A percentile compares a stretch with the other conserved stretches of the same genome.
These are phyloP conservation scores for Fusarium buharicum DNA, from an alignment of 2,329 filamentous ascomycete species.

Conservation along the genomic window DNA sequence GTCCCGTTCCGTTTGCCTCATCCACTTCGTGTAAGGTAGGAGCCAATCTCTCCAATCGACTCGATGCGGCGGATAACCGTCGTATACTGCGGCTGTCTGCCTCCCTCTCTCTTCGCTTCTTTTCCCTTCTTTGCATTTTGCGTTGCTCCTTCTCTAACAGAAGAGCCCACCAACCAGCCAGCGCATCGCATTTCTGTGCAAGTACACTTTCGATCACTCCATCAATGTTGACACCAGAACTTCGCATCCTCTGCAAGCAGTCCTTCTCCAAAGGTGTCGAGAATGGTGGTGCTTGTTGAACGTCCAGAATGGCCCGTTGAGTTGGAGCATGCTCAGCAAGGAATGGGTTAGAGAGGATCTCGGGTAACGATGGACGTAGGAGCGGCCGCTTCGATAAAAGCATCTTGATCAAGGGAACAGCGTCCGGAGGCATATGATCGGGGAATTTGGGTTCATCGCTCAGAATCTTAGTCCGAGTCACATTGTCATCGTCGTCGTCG, in stretches of 20 bases:
- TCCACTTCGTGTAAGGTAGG: constrained; percentile 81
- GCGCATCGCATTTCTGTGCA: constrained; percentile 85
- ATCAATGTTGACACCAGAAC: constrained; percentile 93
- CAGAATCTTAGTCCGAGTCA: constrained; percentile 86
- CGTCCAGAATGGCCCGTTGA: constrained; percentile 88
- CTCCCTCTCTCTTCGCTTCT: constrained; percentile 86
- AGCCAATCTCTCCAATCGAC: constrained; percentile 82
- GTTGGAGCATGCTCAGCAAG: constrained; percentile 85
- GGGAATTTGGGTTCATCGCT: constrained; percentile 87
- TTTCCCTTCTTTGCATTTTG: constrained; percentile 82
- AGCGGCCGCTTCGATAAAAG: constrained; percentile 93
- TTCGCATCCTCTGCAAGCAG: constrained; percentile 90
- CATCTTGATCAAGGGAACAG: constrained; percentile 77
- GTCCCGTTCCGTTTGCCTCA: constrained; percentile 72
- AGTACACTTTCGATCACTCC: constrained; percentile 93
- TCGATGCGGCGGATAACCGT: constrained; percentile 88
- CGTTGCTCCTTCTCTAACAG: constrained; percentile 93
- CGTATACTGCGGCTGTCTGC: constrained; percentile 81
- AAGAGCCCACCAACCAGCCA: constrained; percentile 96
- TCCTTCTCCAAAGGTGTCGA: constrained; percentile 89
- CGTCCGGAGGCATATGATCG: constrained; percentile 80
- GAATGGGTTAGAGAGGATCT: constrained; percentile 89
- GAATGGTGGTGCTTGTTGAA: constrained; percentile 84
- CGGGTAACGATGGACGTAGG: constrained; percentile 80
- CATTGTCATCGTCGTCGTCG: constrained; percentile 92